These are phyloP conservation scores for Myxozyma nipponensis DNA, from an alignment of 805 yeast species.

Conservation along the genomic window DNA sequence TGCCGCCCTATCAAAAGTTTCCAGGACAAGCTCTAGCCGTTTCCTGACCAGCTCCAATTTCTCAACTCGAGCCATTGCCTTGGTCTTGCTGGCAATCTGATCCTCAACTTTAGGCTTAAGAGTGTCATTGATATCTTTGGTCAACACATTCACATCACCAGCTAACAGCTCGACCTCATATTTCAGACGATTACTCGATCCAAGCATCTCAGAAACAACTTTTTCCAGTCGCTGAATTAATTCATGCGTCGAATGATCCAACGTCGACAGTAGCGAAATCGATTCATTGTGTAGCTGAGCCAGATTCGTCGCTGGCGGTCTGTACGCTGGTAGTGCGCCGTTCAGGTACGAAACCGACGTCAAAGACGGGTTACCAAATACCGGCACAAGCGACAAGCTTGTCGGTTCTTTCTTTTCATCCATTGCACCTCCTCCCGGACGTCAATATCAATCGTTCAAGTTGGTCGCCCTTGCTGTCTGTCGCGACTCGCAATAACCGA, in stretches of 20 bases:
- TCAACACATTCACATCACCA: constrained; percentile 23
- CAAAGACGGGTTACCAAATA: constrained; percentile 20
- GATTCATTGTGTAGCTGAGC: constrained; percentile 21
- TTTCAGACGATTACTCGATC: constrained; percentile 18
- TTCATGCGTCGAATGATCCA: constrained; percentile 26
- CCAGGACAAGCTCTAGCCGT: constrained; percentile 20
- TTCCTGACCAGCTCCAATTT: constrained; percentile 25
- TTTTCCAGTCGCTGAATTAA: constrained; percentile 18
- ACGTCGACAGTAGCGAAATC: constrained; percentile 19
- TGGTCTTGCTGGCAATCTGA: constrained; percentile 16
- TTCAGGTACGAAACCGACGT: constrained; percentile 23
- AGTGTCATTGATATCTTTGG: constrained; percentile 5
- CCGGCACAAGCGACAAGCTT: constrained; percentile 10
- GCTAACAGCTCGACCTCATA: constrained; percentile 27
- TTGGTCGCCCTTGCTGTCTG: too few relatives aligned
- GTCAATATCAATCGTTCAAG: neutral
- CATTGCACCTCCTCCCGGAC: neutral
- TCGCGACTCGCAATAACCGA: too few relatives aligned
- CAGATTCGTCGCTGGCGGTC: constrained; percentile 9
- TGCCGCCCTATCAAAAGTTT: constrained; percentile 17
- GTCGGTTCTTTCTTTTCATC: neutral
- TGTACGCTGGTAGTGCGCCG: constrained; percentile 16
- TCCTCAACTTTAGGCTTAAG: constrained; percentile 16
- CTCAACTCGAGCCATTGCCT: constrained; percentile 25
- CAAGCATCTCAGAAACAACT: constrained; percentile 24